These are phyloP conservation scores for Murraya paniculata DNA, from an alignment of 345 rosid species.

Conservation along the genomic window DNA sequence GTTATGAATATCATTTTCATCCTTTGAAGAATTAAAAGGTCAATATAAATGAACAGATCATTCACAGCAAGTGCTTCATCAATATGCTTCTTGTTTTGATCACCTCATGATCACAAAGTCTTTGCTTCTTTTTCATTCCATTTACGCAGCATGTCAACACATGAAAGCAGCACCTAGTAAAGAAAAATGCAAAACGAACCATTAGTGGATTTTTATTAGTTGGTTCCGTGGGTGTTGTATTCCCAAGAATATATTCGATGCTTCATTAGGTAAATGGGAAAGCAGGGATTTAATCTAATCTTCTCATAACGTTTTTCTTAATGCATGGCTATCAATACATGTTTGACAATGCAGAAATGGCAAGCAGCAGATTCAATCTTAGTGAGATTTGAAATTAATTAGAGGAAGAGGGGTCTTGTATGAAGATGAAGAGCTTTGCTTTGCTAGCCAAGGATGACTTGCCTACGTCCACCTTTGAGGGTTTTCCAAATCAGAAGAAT, in stretches of 20 bases:
- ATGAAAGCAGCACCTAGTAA: conserved; percentile 3
- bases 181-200: too few relatives aligned
- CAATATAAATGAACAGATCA: conserved; percentile 17
- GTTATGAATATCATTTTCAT: not conserved
- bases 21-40: not conserved
- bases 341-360: not conserved
- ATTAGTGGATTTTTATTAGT: not conserved
- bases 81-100: not conserved
- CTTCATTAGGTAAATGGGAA: not conserved
- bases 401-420: conserved; percentile 41
- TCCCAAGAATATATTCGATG: conserved; percentile 19
- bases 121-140: not conserved
- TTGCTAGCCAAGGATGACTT: conserved; percentile 63
- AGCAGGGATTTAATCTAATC: not conserved
- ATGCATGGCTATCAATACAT: conserved; percentile 29
- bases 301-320: not conserved
- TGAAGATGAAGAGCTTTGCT: conserved; percentile 38
- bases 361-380: not conserved
- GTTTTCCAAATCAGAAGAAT: not conserved
- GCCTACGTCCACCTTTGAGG: conserved; percentile 31
- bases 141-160: not conserved
- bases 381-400: not conserved
- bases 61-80: conserved; percentile 7
- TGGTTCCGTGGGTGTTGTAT: not conserved
- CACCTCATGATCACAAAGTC: not conserved